phyloP scores from a whole-genome alignment of 345 rosid species.

The Raphanus raphanistrum region DNA sequence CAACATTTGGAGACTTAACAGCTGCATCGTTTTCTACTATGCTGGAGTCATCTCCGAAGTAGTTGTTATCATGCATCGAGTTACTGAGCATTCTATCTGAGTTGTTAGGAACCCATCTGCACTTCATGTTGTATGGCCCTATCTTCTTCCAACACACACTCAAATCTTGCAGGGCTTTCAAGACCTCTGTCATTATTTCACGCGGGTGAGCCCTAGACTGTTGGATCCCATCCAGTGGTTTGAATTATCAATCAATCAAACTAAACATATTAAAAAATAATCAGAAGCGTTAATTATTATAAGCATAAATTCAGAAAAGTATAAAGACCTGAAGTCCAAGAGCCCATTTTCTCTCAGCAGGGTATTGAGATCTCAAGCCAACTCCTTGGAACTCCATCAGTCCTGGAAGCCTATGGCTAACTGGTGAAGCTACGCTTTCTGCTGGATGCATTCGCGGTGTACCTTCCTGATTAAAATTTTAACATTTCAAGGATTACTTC shows the following conservation, averaged over 20 bases:
- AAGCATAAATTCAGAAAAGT: not conserved
- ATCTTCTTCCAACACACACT: conserved; percentile 95
- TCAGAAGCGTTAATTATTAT: not conserved
- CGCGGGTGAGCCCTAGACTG: conserved; percentile 91
- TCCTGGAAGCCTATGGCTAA: conserved; percentile 63
- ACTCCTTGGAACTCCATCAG: conserved; percentile 71
- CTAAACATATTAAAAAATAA: not conserved
- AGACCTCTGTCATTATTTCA: conserved; percentile 86
- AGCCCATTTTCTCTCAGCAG: conserved; percentile 82
- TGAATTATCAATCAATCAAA: not conserved
- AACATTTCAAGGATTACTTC: conserved; percentile 14
- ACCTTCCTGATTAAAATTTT: conserved; percentile 54
- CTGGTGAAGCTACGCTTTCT: conserved; percentile 59
- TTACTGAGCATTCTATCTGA: conserved; percentile 64
- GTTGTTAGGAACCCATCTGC: conserved; percentile 75
- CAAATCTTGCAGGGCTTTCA: conserved; percentile 79
- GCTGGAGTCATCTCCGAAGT: conserved; percentile 70
- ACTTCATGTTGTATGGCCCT: conserved; percentile 94
- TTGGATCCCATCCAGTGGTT: conserved; percentile 1
- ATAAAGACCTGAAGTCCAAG: conserved; percentile 85
- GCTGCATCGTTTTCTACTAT: conserved; percentile 58
- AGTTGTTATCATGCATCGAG: conserved; percentile 49
- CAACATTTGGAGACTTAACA: conserved; percentile 53
- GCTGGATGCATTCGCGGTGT: conserved; percentile 60
- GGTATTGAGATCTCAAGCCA: conserved; percentile 59